phyloP scores from a whole-genome alignment of 176 grass and related monocot genomes.

The Musa itinerans region DNA sequence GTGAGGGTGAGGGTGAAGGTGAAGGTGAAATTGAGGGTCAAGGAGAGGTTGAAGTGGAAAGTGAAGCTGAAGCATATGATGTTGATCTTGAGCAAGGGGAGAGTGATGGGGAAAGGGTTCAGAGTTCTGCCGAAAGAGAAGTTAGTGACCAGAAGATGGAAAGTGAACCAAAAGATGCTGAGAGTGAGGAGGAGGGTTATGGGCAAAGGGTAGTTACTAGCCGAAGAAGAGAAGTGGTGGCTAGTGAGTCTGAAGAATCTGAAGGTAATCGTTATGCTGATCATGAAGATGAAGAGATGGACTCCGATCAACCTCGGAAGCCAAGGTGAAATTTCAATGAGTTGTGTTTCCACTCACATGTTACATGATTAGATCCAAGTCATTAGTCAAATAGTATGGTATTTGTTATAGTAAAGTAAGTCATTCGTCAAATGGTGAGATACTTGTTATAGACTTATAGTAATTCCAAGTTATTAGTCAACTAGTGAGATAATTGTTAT shows the following conservation, averaged over 20 bases:
- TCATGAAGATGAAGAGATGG: slow-evolving; percentile 45
- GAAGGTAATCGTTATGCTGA: slow-evolving; percentile 67
- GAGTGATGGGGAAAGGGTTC: slow-evolving; percentile 59
- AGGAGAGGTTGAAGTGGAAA: slow-evolving; percentile 48
- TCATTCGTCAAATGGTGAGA: too few species aligned
- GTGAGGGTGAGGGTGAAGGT: slow-evolving; percentile 66
- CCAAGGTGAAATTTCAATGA: slow-evolving; percentile 38
- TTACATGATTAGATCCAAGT: neutral
- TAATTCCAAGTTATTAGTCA: too few species aligned
- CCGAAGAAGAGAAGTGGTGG: slow-evolving; percentile 62
- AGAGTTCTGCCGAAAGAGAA: slow-evolving; percentile 72
- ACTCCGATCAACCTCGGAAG: slow-evolving; percentile 37
- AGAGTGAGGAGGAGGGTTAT: slow-evolving; percentile 72
- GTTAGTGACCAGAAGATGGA: slow-evolving; percentile 46
- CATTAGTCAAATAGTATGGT: too few species aligned
- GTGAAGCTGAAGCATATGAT: slow-evolving; percentile 63
- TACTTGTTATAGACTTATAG: too few species aligned
- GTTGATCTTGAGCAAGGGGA: slow-evolving; percentile 50
- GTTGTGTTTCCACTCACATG: neutral
- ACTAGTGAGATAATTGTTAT: too few species aligned
- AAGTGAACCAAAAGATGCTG: slow-evolving; percentile 39
- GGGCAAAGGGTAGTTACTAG: slow-evolving; percentile 56
- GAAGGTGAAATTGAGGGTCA: slow-evolving; percentile 69
- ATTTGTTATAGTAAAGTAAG: too few species aligned
- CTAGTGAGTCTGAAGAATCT: slow-evolving; percentile 73